Evolutionary conservation across 495 filamentous ascomycete genomes (phyloP).

Genomic region (Trichoderma virens): DNA sequence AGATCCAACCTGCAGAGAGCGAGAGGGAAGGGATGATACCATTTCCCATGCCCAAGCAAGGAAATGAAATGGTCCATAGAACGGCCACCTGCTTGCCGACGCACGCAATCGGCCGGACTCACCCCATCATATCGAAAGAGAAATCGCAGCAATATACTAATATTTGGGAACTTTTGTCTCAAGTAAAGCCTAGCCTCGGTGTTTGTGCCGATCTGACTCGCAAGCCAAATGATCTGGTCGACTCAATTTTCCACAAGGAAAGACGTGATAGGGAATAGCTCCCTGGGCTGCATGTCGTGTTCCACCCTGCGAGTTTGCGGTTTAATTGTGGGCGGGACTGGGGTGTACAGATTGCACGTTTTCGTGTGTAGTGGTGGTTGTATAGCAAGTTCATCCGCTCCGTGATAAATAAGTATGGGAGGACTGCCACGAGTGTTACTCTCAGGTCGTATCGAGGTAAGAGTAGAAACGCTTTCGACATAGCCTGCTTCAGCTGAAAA

Average conservation of each 20-base stretch:
- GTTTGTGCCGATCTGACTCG: not conserved
- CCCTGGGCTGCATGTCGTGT: not conserved
- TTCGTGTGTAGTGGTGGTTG: not conserved
- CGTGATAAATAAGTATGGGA: not conserved
- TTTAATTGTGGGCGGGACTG: not conserved
- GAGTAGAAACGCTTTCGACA: not conserved
- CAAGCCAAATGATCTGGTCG: not conserved
- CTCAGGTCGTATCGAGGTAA: not conserved
- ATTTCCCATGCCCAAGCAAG: not conserved
- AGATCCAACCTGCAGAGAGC: not conserved
- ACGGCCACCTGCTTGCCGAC: not conserved
- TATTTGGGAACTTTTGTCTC: slow-evolving; percentile 7
- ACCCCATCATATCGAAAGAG: not conserved
- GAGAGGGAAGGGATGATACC: not conserved
- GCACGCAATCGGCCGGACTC: not conserved
- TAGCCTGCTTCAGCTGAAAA: not conserved
- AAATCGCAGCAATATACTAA: not conserved
- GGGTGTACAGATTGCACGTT: not conserved
- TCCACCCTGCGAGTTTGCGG: not conserved
- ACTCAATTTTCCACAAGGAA: not conserved
- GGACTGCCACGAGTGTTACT: not conserved
- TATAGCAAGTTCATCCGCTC: not conserved
- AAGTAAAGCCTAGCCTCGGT: not conserved
- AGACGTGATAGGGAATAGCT: not conserved
- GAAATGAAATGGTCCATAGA: not conserved